Base-by-base conservation (phyloP, 2,329 filamentous ascomycete species). In the Cladosporium sp. region DNA sequence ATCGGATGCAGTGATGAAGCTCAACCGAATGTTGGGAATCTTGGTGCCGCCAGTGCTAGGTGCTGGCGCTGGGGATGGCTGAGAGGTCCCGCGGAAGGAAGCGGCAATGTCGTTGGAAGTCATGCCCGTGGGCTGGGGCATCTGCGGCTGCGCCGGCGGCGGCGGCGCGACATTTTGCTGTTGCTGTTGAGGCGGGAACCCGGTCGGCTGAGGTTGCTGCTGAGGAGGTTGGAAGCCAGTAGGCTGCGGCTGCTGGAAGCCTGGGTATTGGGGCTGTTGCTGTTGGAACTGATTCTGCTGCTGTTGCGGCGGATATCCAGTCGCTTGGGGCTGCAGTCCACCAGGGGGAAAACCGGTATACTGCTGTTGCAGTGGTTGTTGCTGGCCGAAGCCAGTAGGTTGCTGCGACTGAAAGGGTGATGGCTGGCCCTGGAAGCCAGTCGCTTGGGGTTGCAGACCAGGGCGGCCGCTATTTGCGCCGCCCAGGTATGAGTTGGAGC, bases 1-100 rank as follows among this genome's bases (percentile, higher is more conserved):
- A 67, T 98, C 93, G 64, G 86, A 83, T 22, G 89, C 91, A 2
- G 92, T 96, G 66, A 98, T 95, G 70, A 98, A 98, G 3, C 91
- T 95, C 56, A 98, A 74, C 46, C 93, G 82, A 59, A 97, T 95
- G 68, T 87, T 97, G 28, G 93, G 93, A 53, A 98, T 96, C 74
- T 87, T 93, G 61, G 81, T 84, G 10, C 78, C 73, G 41, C 76
- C 69, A 63, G 82, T 83, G 10, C 83, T 73, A 9, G 83, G 77
- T 11, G 82, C 73, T 9, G 82, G 72, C 28, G 80, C 75, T 19
- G 77, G 71, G n/a, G 82, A 73, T 10, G 82, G 72, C 33, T 80
- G 75, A 34, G 76, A 70, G 10, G 69, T 71, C 58, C 66, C 61
- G 54, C 76, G 72, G 68, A 85, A 85, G 7, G 82, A 85, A 63